Base-by-base conservation (phyloP, 768 basidiomycete genomes). In the Tephrocybe sp. region DNA sequence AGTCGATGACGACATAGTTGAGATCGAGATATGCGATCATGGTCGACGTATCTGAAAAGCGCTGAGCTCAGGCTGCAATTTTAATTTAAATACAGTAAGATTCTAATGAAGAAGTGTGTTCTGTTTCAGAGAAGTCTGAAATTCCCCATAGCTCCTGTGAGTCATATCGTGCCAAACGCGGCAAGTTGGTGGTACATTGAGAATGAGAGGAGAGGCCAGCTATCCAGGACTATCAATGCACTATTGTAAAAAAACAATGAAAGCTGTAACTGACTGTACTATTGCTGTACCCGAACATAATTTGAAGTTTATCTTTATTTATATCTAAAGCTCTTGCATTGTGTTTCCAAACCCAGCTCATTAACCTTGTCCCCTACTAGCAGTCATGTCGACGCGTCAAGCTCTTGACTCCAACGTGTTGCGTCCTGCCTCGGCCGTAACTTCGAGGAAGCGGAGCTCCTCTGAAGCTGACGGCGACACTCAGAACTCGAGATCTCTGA, bases 311-410 rank as follows among this genome's bases (percentile, higher is more conserved):
- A n/a, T n/a, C n/a, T n/a, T n/a, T n/a, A n/a, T n/a, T n/a, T n/a
- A n/a, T n/a, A n/a, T n/a, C n/a, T 30, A 30, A 30, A 11, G 28
- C 28, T 30, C 28, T n/a, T n/a, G n/a, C 28, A 30, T 30, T 5
- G 5, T 5, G 11, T 30, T 32, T 54, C 50, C 49, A 51, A 38
- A 39, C 44, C 38, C 56, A 23, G 52, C 23, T 17, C 20, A 39
- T 21, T 28, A 11, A 14, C 12, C 21, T 21, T 23, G 2, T 15
- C 3, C 8, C 30, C 30, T 17, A 14, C 18, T 24, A n/a, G n/a
- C n/a, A 28, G 25, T 20, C 37, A 60, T 61, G 59, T 60, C 68
- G 50, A 67, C 70, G 65, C 71, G 70, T 58, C 67, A 68, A 61
- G 51, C 69, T 15, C 69, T 70, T 25, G 65, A 65, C 42, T 55